Conservation (phyloP, 1,139 yeast genomes). For the Debaryomyces nepalensis region DNA sequence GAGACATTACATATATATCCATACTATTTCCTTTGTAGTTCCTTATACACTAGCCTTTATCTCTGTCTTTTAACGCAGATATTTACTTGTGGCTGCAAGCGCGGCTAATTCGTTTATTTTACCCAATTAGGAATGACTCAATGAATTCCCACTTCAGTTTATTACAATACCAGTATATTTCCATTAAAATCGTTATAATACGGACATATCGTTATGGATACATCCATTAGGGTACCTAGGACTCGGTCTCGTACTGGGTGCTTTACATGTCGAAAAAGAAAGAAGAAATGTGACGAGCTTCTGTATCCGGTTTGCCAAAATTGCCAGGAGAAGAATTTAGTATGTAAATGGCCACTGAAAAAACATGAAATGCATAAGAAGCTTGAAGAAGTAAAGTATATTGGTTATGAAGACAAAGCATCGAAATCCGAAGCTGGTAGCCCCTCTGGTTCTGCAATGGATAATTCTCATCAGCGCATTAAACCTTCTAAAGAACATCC, state of each 20-base stretch:
- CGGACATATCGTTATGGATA: slow-evolving; percentile 6
- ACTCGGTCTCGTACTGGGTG: slow-evolving; percentile 46
- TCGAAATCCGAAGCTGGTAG: neutral
- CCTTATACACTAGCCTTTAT: neutral
- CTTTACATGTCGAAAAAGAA: slow-evolving; percentile 43
- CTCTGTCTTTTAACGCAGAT: neutral
- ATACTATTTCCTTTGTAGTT: neutral
- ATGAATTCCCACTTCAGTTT: slow-evolving; percentile 1
- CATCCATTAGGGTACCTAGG: slow-evolving; percentile 2
- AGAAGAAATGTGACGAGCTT: slow-evolving; percentile 46
- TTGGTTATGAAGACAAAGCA: slow-evolving; percentile 20
- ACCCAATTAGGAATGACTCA: slow-evolving; percentile 33
- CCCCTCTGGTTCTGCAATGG: too few species aligned
- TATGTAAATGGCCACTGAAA: slow-evolving; percentile 40
- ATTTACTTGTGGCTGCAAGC: slow-evolving; percentile 23
- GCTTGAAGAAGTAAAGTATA: slow-evolving; percentile 32
- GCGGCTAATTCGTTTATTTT: slow-evolving; percentile 32
- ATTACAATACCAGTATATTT: slow-evolving; percentile 3
- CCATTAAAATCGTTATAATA: slow-evolving; percentile 16
- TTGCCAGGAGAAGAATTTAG: slow-evolving; percentile 30
- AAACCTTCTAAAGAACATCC: neutral
- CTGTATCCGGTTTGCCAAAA: slow-evolving; percentile 41
- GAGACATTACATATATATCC: too few species aligned
- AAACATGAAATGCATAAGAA: slow-evolving; percentile 33
- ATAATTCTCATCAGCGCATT: neutral